phyloP scores from a whole-genome alignment of 345 rosid species.

The Euphorbia tirucalli region DNA sequence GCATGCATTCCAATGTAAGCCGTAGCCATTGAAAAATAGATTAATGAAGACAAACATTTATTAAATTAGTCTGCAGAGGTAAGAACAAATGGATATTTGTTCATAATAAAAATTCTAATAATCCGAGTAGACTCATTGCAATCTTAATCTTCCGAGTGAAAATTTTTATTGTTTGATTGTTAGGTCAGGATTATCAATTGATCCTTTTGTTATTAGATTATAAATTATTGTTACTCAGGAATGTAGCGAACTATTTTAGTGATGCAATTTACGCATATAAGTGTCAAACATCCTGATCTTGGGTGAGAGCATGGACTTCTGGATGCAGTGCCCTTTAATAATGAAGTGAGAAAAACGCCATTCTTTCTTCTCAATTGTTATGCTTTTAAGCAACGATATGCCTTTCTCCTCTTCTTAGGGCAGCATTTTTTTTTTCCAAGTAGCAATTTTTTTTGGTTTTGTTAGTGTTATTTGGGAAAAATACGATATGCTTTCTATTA shows the following conservation, averaged over 20 bases:
- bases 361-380: neutral
- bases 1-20: neutral
- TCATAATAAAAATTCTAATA: neutral
- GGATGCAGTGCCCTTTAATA: neutral
- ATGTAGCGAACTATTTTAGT: neutral
- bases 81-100: too few relatives aligned
- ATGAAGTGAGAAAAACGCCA: neutral
- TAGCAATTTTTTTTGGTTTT: too few relatives aligned
- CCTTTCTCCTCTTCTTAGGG: neutral
- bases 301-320: neutral
- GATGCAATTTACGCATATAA: neutral
- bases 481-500: too few relatives aligned
- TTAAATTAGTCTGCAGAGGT: too few relatives aligned
- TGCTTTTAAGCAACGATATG: neutral
- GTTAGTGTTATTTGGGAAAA: too few relatives aligned
- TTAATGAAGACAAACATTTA: neutral
- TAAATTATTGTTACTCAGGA: neutral
- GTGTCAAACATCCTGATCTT: neutral
- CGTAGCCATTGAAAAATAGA: too few relatives aligned
- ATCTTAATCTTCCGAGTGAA: neutral
- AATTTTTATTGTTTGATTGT: neutral
- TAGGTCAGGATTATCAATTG: too few relatives aligned
- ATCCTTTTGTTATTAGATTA: neutral
- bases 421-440: too few relatives aligned
- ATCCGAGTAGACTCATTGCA: neutral